phyloP scores from a whole-genome alignment of 2,329 filamentous ascomycete species.

The Tolypocladium ovalisporum region DNA sequence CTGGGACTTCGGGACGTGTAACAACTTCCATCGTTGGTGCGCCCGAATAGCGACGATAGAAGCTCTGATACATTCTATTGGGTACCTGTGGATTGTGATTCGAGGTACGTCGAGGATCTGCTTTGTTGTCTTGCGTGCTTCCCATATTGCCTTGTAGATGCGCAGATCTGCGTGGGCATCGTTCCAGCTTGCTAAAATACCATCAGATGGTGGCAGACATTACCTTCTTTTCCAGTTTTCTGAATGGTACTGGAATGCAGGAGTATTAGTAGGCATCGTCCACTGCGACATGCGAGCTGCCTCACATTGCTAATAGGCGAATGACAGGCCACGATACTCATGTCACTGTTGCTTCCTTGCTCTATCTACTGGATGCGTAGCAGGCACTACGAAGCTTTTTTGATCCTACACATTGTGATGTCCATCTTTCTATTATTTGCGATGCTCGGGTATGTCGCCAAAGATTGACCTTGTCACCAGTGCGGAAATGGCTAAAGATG shows the following conservation, averaged over 20 bases:
- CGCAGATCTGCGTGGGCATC: too few relatives aligned
- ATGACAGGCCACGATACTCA: slow-evolving; percentile 29
- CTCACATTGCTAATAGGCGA: neutral
- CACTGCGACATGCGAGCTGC: neutral
- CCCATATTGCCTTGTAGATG: too few relatives aligned
- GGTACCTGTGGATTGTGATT: slow-evolving; percentile 39
- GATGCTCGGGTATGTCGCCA: slow-evolving; percentile 35
- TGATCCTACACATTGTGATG: slow-evolving; percentile 39
- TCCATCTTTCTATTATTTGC: slow-evolving; percentile 37
- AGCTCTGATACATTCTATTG: slow-evolving; percentile 50
- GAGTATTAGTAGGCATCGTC: slow-evolving; percentile 27
- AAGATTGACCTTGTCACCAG: too few relatives aligned
- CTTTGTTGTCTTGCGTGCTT: neutral
- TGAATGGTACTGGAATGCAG: slow-evolving; percentile 29
- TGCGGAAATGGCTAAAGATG: neutral
- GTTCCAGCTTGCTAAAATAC: accelerated
- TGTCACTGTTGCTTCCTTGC: slow-evolving; percentile 33
- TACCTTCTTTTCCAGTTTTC: neutral
- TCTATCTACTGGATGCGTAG: slow-evolving; percentile 41
- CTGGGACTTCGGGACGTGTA: slow-evolving; percentile 58
- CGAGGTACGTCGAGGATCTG: slow-evolving; percentile 13
- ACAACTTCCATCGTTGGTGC: slow-evolving; percentile 56
- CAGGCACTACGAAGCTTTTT: slow-evolving; percentile 40
- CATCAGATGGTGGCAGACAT: neutral
- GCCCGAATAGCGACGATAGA: slow-evolving; percentile 52